phyloP scores from a whole-genome alignment of 169 alveolate species.

The Cryptosporidium sp. region DNA sequence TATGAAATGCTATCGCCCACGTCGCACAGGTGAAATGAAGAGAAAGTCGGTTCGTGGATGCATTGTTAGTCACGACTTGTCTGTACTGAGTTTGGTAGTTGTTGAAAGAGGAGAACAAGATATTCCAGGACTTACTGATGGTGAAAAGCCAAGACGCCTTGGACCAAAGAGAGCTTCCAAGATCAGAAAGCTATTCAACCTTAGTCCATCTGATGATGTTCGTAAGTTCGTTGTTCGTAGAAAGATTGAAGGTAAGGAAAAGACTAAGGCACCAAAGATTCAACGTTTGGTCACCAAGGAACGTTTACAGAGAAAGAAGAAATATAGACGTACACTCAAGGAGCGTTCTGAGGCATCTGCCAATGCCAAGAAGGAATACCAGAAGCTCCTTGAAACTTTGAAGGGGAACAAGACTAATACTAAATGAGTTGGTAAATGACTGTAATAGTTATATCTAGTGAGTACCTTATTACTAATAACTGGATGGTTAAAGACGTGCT shows the following conservation, averaged over 20 bases:
- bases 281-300: slow-evolving; percentile 99
- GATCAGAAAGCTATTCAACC: slow-evolving; percentile 96
- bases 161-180: slow-evolving; percentile 99
- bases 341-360: slow-evolving; percentile 67
- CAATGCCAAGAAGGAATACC: slow-evolving; percentile 72
- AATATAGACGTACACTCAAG: slow-evolving; percentile 67
- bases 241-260: slow-evolving; percentile 90
- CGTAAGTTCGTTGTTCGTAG: slow-evolving; percentile 95
- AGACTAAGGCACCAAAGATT: slow-evolving; percentile 97
- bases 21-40: slow-evolving; percentile 98
- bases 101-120: slow-evolving; percentile 98
- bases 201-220: slow-evolving; percentile 94
- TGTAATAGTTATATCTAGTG: slow-evolving; percentile 17
- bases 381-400: slow-evolving; percentile 32
- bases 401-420: slow-evolving; percentile 22
- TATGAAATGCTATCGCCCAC: slow-evolving; percentile 96
- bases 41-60: slow-evolving; percentile 99
- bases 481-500: slow-evolving; percentile 6
- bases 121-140: slow-evolving; percentile 97
- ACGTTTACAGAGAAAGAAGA: slow-evolving; percentile 96
- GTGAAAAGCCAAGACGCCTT: slow-evolving; percentile 95
- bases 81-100: slow-evolving; percentile 95
- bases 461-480: neutral
- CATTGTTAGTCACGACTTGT: slow-evolving; percentile 98
- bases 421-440: slow-evolving; percentile 38